Evolutionary conservation across 129 eudicot genomes (phyloP).

Genomic region (Arctium lappa): DNA sequence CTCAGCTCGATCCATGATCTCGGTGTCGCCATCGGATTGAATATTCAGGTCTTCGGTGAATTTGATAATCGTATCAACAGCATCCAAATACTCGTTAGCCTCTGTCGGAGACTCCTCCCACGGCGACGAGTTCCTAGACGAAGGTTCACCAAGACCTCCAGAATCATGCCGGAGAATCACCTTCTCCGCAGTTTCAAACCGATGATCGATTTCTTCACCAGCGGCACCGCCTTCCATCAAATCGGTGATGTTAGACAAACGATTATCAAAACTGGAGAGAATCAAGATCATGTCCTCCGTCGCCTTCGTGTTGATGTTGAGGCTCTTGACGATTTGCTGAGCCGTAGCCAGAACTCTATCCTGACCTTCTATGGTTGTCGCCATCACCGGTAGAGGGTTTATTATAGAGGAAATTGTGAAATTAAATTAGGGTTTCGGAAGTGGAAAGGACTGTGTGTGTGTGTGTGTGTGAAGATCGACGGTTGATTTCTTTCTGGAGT

Average conservation of each 20-base stretch:
- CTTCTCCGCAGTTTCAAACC: constrained; percentile 58
- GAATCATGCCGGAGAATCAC: constrained; percentile 47
- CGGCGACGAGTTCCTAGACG: constrained; percentile 13
- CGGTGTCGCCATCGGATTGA: constrained; percentile 19
- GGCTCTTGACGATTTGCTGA: constrained; percentile 76
- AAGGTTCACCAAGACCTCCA: constrained; percentile 11
- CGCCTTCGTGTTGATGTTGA: constrained; percentile 51
- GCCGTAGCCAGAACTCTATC: constrained; percentile 86
- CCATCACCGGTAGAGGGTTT: constrained; percentile 24
- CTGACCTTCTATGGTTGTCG: constrained; percentile 66
- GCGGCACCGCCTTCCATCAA: constrained; percentile 26
- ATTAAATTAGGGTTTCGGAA: constrained; percentile 22
- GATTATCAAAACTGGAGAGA: constrained; percentile 77
- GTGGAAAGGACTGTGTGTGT: not conserved
- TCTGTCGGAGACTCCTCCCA: constrained; percentile 34
- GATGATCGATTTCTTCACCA: constrained; percentile 16
- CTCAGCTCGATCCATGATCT: constrained; percentile 66
- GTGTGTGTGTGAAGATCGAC: constrained; percentile 6
- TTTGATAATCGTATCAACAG: constrained; percentile 57
- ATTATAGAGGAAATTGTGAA: not conserved
- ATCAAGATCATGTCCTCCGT: constrained; percentile 79
- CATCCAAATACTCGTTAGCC: constrained; percentile 44
- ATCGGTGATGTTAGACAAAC: constrained; percentile 68
- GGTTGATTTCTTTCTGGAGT: not conserved
- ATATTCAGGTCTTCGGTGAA: constrained; percentile 45